phyloP scores from a whole-genome alignment of 331 rosid species.

The Stylosanthes scabra region DNA sequence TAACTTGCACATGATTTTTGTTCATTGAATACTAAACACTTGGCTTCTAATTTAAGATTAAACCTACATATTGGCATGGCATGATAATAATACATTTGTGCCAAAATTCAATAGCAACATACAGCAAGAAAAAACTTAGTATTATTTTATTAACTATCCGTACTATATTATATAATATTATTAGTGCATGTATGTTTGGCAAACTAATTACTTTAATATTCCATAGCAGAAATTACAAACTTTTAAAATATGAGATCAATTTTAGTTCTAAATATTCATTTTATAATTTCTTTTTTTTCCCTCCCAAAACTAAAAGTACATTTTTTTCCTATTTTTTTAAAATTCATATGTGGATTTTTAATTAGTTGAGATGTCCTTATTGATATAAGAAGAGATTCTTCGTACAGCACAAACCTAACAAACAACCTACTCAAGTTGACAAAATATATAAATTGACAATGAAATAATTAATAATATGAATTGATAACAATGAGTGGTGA shows the following conservation, averaged over 20 bases:
- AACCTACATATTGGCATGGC: too few species aligned
- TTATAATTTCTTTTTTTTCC: too few species aligned
- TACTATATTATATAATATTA: too few species aligned
- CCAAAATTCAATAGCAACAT: too few species aligned
- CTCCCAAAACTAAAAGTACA: background rate
- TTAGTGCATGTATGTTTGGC: background rate
- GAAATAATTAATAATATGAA: background rate
- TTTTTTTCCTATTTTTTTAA: background rate
- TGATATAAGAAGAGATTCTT: conserved; percentile 12
- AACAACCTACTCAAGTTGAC: conserved; percentile 48
- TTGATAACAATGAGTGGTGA: background rate
- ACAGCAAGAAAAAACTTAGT: too few species aligned
- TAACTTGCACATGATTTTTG: too few species aligned
- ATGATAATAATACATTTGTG: too few species aligned
- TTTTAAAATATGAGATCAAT: background rate
- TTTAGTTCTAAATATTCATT: too few species aligned
- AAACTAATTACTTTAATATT: background rate
- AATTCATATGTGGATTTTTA: conserved; percentile 2
- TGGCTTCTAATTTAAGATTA: too few species aligned
- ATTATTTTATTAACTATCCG: too few species aligned
- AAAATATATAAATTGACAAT: background rate
- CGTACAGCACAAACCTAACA: conserved; percentile 44
- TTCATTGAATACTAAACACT: too few species aligned
- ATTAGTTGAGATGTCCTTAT: conserved; percentile 19
- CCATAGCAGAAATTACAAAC: background rate